Evolutionary conservation across 2,329 filamentous ascomycete genomes (phyloP), one percentile per base, ranked within the genome.

Genomic region (Botrytis hyacinthi): DNA sequence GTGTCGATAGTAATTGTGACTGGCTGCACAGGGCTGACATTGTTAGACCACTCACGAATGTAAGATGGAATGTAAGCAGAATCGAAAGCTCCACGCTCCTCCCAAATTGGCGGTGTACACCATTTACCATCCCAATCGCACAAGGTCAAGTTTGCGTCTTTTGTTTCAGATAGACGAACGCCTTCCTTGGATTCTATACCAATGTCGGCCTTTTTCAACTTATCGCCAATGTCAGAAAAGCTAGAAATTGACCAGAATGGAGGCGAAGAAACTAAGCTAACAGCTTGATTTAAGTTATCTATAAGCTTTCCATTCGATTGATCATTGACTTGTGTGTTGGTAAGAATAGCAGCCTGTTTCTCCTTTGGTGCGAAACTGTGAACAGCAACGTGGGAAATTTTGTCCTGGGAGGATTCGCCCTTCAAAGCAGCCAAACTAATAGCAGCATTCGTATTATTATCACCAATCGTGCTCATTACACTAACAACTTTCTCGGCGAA

Each of bases 31-130:
- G 32, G 70, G 57, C 40, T 60, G 29, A 69, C 71, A 32, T 20
- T n/a, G 7, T 37, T n/a, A 26, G 68, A 69, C 80, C 80, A 81
- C 69, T 80, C 78, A 48, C 68, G 65, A 48, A 81, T 77, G 63
- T 78, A 81, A 5, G 74, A 73, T 9, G 76, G 71, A 22, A 80
- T 74, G 63, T 76, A 80, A 35, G 69, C 70, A 29, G 74, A 73
- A 70, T 78, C 76, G 60, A 79, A 80, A 9, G 5, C 40, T 22
- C 66, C 59, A 44, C 79, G 74, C 60, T 78, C 78, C 40, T 74
- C 68, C 67, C 79, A 78, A 76, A 78, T 80, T 46, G 79, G 76
- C 60, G 78, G 76, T 57, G 77, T 76, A 59, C 72, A 46, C 75
- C 76, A 77, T 9, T 42, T 70, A 12, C 75, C 75, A 71, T 79